Evolutionary conservation across 805 yeast species (phyloP), one percentile per base, ranked within the genome.

Genomic region (Hanseniaspora pseudoguilliermondii): DNA sequence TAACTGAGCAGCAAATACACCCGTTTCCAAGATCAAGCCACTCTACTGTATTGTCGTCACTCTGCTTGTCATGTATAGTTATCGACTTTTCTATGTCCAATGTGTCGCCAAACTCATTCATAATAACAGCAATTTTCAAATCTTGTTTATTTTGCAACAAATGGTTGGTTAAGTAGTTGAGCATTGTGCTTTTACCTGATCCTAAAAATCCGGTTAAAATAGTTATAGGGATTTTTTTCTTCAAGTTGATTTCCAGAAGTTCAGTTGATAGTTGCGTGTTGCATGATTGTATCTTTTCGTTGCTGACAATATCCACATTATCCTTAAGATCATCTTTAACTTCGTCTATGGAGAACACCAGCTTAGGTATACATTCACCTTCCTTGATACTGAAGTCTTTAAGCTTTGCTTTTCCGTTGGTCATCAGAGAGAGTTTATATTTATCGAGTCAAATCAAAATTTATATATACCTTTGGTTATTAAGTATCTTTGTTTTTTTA

Each of bases 11-110:
- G 66, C 98, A 93, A 41, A 93, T 74, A 68, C 98, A 93, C 1
- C 98, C 98, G 65, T 93, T 93, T 1, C 96, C 97, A 36, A 93
- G 72, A 66, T 93, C 98, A 2, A 93, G 74, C 98, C 98, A 93
- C 64, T 93, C 97, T 63, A 89, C 86, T 52, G 86, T 83, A 2
- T 81, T 71, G 29, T 65, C 63, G 55, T 75, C 72, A 35, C 66
- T 64, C 57, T 76, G 72, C 18, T 47, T 32, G 57, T 71, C 73
- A 51, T 75, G 73, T 10, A 91, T 82, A 0, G 95, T 84, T 57
- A 93, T 75, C 0, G 95, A 78, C 65, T 86, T 85, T 66, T 93
- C 98, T 59, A 93, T 89, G 49, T 83, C 95, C 20, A 88, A 77
- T 0, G 96, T 82, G 67, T 87, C 95, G 15, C 95, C 96, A 73